Base-by-base conservation (phyloP, 306 rosid genomes). In the Adenanthera pavonina region DNA sequence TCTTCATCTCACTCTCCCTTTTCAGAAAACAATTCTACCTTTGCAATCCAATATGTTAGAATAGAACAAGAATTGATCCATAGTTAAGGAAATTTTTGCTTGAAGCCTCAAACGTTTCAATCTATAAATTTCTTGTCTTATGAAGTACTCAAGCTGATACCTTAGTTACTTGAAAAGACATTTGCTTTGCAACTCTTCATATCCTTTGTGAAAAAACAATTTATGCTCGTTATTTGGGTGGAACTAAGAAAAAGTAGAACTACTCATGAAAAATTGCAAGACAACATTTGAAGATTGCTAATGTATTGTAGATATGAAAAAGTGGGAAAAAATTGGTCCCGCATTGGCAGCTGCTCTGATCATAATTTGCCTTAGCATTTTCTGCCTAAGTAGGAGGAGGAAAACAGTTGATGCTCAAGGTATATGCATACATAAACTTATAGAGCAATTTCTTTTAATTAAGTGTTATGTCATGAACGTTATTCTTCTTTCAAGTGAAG, bases 351-450 rank as follows among this genome's bases (percentile, higher is more conserved):
- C 36, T 10, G 35, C 20, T 57, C 10, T 41, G 17, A 35, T 75
- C 51, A 36, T 75, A 56, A 30, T 56, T 25, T 16, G 70, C 74
- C 56, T 75, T 43, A 36, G 36, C 25, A 43, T 76, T 20, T 34
- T 77, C 40, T 71, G 19, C 53, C 33, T 60, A 14, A 43, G 49
- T 19, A 40, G 25, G 25, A 7, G 25, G 48, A 80, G 71, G 43
- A 84, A 73, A 76, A 77, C 16, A 75, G 0, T 61, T 8, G 48
- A 61, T 51, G 8, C 15, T 76, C 20, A 59, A 61, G 87, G 84
- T 84, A 76, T 11, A 54, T 13, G 14, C 30, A 15, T 59, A 51
- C 36, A 49, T 57, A 57, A 40, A 41, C 15, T 30, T 35, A 80
- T 72, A 40, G 4, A 8, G 9, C 49, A 71, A 11, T 14, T 9